Base-by-base conservation (phyloP, 2,329 filamentous ascomycete genomes). In the Botrytis fabae region DNA sequence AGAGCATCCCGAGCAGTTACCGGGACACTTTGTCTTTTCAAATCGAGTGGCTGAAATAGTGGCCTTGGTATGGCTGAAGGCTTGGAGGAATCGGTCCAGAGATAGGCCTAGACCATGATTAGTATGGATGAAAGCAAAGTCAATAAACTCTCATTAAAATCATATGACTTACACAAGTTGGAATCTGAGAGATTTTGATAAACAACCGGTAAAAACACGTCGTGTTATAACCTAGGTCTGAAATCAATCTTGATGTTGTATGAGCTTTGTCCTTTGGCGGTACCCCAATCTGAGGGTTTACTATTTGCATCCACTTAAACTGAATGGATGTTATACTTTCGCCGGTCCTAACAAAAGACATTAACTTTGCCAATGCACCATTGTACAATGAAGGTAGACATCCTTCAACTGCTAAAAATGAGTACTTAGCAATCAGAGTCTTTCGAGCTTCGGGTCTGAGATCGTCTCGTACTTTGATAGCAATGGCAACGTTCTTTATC, bases 141-240 rank as follows among this genome's bases (percentile, higher is more conserved):
- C 4, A 10, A 46, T 64, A 0, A 2, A 4, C 22, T 46, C 2
- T 7, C 16, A 22, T 14, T 0, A 20, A 3, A 32, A 32, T 0
- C 1, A 42, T 32, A 3, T 25, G 6, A 44, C 48, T 57, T 69
- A 69, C 65, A 18, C 35, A 69, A 32, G 38, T 42, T 9, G 48
- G 65, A 42, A 69, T 59, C n/a, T 69, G 65, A 9, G n/a, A n/a
- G 18, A 69, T 28, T 25, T 42, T 69, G n/a, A 69, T 57, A 25
- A 69, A 69, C 1, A 51, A 42, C 7, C 65, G n/a, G 12, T 69
- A 32, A 16, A 69, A 69, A 32, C 51, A 57, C 38, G 65, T 69
- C 16, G 65, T 57, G n/a, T 57, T 69, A 38, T 69, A 69, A 16
- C 65, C 48, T 51, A 69, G n/a, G 6, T 69, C 65, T 10, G 65